These are phyloP conservation scores for Phycomyces nitens DNA, from an alignment of 192 early-diverging fungal genomes.

Conservation along the genomic window DNA sequence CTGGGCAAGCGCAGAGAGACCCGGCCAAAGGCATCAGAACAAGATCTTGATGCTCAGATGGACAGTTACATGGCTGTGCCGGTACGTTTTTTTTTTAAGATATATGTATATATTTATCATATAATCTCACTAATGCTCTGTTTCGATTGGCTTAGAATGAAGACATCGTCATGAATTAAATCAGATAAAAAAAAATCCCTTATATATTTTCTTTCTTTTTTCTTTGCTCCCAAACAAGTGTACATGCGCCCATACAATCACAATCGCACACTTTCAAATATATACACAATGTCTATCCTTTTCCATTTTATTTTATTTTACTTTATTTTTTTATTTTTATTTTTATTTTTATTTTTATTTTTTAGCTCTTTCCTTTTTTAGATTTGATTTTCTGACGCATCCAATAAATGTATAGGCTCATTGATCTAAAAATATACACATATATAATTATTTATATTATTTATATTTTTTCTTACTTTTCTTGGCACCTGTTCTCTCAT, in stretches of 20 bases:
- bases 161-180: not conserved
- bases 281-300: too few relatives aligned
- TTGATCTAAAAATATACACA: not conserved
- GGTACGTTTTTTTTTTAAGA: too few relatives aligned
- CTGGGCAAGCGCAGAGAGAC: conserved; percentile 10
- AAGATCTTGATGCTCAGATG: conserved; percentile 57
- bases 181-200: not conserved
- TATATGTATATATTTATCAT: not conserved
- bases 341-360: not conserved
- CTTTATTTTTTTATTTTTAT: too few relatives aligned
- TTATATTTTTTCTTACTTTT: too few relatives aligned
- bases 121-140: not conserved
- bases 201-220: not conserved
- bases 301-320: too few relatives aligned
- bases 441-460: not conserved
- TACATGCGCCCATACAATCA: too few relatives aligned
- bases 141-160: not conserved
- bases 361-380: not conserved
- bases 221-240: not conserved
- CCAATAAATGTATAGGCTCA: not conserved
- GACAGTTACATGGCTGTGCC: conserved; percentile 46
- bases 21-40: conserved; percentile 25
- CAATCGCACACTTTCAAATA: too few relatives aligned
- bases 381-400: too few relatives aligned
- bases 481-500: too few relatives aligned